Evolutionary conservation across 2,329 filamentous ascomycete species (phyloP).

Genomic region (Lecanoromycetidae sp.): DNA sequence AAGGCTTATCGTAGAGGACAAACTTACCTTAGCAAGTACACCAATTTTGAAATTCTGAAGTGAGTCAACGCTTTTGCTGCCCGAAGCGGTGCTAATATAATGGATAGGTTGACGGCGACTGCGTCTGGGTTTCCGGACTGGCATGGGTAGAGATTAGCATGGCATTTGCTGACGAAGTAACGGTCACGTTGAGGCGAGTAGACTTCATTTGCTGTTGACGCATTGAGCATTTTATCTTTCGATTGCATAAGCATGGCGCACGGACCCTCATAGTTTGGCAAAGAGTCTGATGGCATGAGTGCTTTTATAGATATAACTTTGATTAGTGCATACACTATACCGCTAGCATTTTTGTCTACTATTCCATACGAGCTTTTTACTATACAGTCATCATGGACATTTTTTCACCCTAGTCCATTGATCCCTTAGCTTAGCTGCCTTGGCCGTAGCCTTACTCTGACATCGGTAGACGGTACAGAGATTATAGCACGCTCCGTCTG

Average conservation of each 20-base stretch:
- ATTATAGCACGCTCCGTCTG: not conserved
- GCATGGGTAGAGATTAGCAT: too few species aligned
- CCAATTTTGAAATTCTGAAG: slow-evolving; percentile 65
- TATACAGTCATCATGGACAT: too few species aligned
- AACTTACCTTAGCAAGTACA: slow-evolving; percentile 56
- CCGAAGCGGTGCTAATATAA: not conserved
- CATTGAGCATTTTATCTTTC: too few species aligned
- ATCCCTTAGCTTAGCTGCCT: too few species aligned
- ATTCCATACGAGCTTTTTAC: too few species aligned
- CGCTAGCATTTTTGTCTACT: not conserved
- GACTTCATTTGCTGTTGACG: too few species aligned
- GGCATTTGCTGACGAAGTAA: too few species aligned
- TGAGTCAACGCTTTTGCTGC: not conserved
- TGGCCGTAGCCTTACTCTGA: not conserved
- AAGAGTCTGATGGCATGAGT: too few species aligned
- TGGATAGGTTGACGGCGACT: slow-evolving; percentile 7
- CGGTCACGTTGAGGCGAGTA: too few species aligned
- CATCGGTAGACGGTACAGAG: not conserved
- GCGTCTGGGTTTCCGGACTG: slow-evolving; percentile 2
- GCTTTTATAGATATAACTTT: not conserved
- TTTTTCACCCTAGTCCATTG: too few species aligned
- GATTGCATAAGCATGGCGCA: too few species aligned
- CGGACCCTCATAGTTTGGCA: too few species aligned
- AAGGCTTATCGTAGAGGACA: slow-evolving; percentile 61
- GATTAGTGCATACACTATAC: not conserved